phyloP scores from a whole-genome alignment of 2,329 filamentous ascomycete species.

The Scedosporium apiospermum region DNA sequence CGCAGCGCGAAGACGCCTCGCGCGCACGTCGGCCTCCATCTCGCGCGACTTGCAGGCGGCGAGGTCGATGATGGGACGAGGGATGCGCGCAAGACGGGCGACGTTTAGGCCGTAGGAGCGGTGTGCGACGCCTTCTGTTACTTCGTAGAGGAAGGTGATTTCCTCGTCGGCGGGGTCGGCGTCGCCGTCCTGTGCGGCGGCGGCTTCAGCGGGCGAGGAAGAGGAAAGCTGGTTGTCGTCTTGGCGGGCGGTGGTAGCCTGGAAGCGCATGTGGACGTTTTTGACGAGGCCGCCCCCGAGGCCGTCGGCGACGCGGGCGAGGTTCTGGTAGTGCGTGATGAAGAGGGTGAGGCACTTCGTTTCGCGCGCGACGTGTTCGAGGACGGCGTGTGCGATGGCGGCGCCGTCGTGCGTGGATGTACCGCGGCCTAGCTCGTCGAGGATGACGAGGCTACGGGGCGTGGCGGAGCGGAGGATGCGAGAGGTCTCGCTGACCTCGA shows the following conservation, averaged over 20 bases:
- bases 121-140: constrained; percentile 84
- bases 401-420: constrained; percentile 94
- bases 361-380: constrained; percentile 72
- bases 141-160: constrained; percentile 90
- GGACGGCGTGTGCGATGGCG: constrained; percentile 85
- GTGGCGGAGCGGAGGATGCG: constrained; percentile 86
- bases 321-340: constrained; percentile 93
- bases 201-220: background rate
- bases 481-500: constrained; percentile 86
- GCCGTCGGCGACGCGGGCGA: constrained; percentile 60
- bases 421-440: constrained; percentile 89
- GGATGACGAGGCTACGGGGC: constrained; percentile 73
- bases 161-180: constrained; percentile 53
- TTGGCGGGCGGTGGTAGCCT: constrained; percentile 23
- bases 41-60: constrained; percentile 72
- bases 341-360: constrained; percentile 76
- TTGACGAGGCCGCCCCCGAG: constrained; percentile 55
- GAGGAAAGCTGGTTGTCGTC: background rate
- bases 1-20: constrained; percentile 40
- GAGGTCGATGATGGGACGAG: constrained; percentile 64
- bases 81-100: constrained; percentile 74
- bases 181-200: constrained; percentile 18
- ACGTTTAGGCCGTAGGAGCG: constrained; percentile 93
- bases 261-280: constrained; percentile 95
- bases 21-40: constrained; percentile 64